phyloP scores from a whole-genome alignment of 768 basidiomycete species.

The Lenzites betulinus region DNA sequence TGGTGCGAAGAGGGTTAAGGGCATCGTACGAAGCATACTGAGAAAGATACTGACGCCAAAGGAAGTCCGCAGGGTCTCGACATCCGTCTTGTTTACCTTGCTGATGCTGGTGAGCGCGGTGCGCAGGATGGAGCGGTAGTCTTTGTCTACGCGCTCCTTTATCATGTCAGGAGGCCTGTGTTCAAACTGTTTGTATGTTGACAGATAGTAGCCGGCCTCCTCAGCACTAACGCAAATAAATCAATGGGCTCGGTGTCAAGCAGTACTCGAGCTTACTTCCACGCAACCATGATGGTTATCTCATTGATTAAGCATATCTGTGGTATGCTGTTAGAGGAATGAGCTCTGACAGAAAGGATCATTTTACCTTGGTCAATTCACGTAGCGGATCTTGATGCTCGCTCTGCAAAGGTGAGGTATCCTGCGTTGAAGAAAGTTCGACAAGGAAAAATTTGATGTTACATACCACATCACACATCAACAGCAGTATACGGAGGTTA shows the following conservation, averaged over 20 bases:
- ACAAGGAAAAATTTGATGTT: too few relatives aligned
- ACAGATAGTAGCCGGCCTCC: constrained; percentile 90
- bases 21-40: background rate
- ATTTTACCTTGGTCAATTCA: constrained; percentile 81
- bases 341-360: too few relatives aligned
- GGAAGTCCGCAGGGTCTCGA: constrained; percentile 87
- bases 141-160: constrained; percentile 92
- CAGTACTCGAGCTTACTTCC: constrained; percentile 59
- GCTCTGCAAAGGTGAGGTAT: constrained; percentile 51
- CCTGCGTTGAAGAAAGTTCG: too few relatives aligned
- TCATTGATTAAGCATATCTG: constrained; percentile 90
- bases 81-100: constrained; percentile 97
- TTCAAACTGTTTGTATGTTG: constrained; percentile 91
- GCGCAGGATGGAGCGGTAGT: constrained; percentile 80
- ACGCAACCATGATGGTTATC: constrained; percentile 89
- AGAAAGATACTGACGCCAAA: constrained; percentile 69
- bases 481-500: constrained; percentile 80
- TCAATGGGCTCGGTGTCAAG: background rate
- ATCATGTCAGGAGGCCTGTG: constrained; percentile 92
- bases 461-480: constrained; percentile 90
- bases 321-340: background rate
- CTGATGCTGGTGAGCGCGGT: constrained; percentile 84
- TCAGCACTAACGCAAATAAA: constrained; percentile 58
- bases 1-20: background rate
- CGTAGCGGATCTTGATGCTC: constrained; percentile 92